Percentiles rank a stretch among this genome's conserved stretches.
These are phyloP conservation scores for Dunaliella primolecta DNA, from an alignment of 139 green algal genomes.

Conservation along the genomic window DNA sequence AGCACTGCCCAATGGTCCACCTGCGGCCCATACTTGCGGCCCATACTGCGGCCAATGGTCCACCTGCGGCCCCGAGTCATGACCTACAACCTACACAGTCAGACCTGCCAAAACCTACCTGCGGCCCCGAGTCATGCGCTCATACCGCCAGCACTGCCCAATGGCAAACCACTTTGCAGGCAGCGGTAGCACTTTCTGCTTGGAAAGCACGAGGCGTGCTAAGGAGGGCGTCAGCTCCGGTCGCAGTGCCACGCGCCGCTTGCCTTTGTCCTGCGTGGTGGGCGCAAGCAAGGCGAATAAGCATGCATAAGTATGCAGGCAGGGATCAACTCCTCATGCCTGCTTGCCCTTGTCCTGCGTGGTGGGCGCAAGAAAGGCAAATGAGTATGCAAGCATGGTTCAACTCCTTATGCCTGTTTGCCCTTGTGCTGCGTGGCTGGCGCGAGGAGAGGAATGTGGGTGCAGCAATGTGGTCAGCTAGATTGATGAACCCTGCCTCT, in stretches of 20 bases:
- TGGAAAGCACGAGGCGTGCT: constrained; percentile 67
- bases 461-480: not conserved
- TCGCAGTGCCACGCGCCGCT: constrained; percentile 80
- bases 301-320: too few relatives aligned
- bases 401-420: constrained; percentile 28
- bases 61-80: not conserved
- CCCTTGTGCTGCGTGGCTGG: constrained; percentile 82
- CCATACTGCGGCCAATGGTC: not conserved
- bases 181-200: constrained; percentile 67
- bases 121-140: constrained; percentile 88
- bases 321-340: not conserved
- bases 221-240: constrained; percentile 96
- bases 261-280: constrained; percentile 83
- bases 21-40: constrained; percentile 30
- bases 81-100: not conserved
- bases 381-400: not conserved
- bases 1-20: constrained; percentile 94
- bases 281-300: not conserved
- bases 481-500: too few relatives aligned
- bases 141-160: constrained; percentile 96
- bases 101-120: constrained; percentile 34
- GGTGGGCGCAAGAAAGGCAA: not conserved
- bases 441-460: not conserved
- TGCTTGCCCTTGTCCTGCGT: constrained; percentile 87
- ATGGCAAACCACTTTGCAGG: constrained; percentile 97